These are phyloP conservation scores for Calamus simplicifolius DNA, from an alignment of 176 grass and related monocot genomes.

Conservation along the genomic window DNA sequence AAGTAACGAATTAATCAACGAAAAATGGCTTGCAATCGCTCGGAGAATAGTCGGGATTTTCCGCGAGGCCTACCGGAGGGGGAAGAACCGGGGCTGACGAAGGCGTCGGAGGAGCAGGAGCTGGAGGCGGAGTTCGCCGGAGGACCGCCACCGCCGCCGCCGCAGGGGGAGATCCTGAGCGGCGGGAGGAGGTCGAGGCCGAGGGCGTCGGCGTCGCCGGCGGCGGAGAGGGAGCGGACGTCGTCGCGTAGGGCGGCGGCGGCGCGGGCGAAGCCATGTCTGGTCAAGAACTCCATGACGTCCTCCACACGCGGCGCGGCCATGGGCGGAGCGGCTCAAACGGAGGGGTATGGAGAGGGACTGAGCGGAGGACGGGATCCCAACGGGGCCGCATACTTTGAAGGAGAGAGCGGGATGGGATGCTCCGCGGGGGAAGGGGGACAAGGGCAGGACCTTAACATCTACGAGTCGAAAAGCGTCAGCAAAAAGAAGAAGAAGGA, in stretches of 20 bases:
- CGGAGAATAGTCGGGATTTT: no score
- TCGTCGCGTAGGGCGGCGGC: conserved; percentile 90
- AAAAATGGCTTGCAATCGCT: background rate
- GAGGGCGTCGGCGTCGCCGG: background rate
- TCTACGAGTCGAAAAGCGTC: no score
- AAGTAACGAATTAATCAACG: background rate
- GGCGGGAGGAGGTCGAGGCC: conserved; percentile 33
- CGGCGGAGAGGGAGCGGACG: conserved; percentile 36
- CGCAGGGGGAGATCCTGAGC: conserved; percentile 31
- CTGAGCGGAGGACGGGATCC: no score
- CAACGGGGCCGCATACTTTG: no score
- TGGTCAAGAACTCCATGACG: conserved; percentile 83
- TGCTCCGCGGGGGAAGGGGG: no score
- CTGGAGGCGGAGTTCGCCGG: conserved; percentile 36
- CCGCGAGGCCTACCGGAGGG: conserved; percentile 44
- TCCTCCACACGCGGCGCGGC: conserved; percentile 63
- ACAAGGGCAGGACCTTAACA: no score
- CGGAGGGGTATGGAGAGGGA: no score
- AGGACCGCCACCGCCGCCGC: background rate
- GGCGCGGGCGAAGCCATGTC: conserved; percentile 59
- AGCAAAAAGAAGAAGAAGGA: no score
- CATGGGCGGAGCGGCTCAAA: conserved; percentile 22
- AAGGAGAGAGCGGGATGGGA: no score
- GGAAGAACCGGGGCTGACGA: conserved; percentile 81
- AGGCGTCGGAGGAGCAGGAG: conserved; percentile 66